These are phyloP conservation scores for Croton laevigatus DNA, from an alignment of 441 rosid species.

Conservation along the genomic window DNA sequence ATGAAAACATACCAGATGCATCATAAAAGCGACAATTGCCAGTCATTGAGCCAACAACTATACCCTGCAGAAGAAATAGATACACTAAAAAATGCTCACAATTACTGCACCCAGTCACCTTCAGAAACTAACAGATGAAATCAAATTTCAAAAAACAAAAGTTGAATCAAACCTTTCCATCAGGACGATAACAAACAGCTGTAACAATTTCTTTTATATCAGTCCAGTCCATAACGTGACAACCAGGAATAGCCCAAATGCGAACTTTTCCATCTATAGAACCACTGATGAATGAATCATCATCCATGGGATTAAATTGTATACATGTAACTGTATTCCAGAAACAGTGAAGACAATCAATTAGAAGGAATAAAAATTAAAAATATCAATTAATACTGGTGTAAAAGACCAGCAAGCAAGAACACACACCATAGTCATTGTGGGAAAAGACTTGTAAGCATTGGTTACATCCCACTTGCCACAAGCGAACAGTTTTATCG, in stretches of 20 bases:
- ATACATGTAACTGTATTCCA: constrained; percentile 66
- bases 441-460: constrained; percentile 53
- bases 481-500: constrained; percentile 59
- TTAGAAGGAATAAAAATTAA: constrained; percentile 7
- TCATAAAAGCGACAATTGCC: constrained; percentile 72
- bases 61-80: constrained; percentile 45
- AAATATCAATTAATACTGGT: constrained; percentile 1
- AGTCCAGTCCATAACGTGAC: constrained; percentile 80
- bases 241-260: constrained; percentile 64
- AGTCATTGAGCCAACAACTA: constrained; percentile 61
- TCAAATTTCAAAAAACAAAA: constrained; percentile 16
- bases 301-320: constrained; percentile 85
- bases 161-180: constrained; percentile 65
- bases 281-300: constrained; percentile 78
- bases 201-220: constrained; percentile 74
- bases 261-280: constrained; percentile 97
- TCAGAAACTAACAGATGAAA: not conserved
- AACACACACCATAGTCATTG: constrained; percentile 45
- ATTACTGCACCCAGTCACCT: not conserved
- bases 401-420: not conserved
- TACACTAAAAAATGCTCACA: not conserved
- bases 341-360: constrained; percentile 8
- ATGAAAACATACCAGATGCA: constrained; percentile 43
- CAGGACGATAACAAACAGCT: constrained; percentile 82
- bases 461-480: constrained; percentile 54